Conservation (phyloP, 768 basidiomycete species). For the Holtermannia corniformis region DNA sequence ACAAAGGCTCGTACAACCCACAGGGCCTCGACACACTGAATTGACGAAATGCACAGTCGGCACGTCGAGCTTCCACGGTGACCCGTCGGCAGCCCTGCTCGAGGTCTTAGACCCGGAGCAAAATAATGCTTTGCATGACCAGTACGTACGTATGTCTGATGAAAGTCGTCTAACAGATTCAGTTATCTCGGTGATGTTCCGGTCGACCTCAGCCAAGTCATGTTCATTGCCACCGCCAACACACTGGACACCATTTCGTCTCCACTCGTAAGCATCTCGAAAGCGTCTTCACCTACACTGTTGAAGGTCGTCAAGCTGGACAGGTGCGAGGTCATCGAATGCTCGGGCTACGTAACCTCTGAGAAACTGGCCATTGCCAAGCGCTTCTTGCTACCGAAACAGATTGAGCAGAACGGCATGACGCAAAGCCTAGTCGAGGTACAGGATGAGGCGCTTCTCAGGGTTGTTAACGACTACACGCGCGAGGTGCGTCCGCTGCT, state of each 20-base stretch:
- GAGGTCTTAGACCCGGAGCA: conserved; percentile 94
- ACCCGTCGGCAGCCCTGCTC: conserved; percentile 78
- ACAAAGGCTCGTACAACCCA: conserved; percentile 52
- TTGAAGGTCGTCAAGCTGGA: conserved; percentile 49
- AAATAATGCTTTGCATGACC: conserved; percentile 60
- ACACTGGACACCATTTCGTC: conserved; percentile 78
- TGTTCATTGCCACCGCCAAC: conserved; percentile 91
- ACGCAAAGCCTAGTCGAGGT: conserved; percentile 54
- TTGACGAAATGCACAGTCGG: conserved; percentile 34
- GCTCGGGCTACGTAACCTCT: conserved; percentile 66
- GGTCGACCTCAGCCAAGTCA: conserved; percentile 73
- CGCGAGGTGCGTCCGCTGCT: conserved; percentile 51
- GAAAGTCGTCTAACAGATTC: background rate
- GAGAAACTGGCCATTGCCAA: conserved; percentile 87
- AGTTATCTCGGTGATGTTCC: conserved; percentile 33
- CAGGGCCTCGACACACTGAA: background rate
- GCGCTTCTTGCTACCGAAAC: conserved; percentile 81
- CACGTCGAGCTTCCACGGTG: conserved; percentile 70
- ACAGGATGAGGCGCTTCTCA: conserved; percentile 59
- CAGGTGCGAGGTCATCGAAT: conserved; percentile 75
- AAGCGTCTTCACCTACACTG: background rate
- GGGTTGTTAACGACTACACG: conserved; percentile 70
- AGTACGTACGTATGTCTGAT: conserved; percentile 51
- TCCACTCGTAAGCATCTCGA: conserved; percentile 48
- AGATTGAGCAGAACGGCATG: conserved; percentile 68